Evolutionary conservation across 805 yeast genomes (phyloP), one percentile per base, ranked within the genome.

Genomic region (Priceomyces melissophilus): DNA sequence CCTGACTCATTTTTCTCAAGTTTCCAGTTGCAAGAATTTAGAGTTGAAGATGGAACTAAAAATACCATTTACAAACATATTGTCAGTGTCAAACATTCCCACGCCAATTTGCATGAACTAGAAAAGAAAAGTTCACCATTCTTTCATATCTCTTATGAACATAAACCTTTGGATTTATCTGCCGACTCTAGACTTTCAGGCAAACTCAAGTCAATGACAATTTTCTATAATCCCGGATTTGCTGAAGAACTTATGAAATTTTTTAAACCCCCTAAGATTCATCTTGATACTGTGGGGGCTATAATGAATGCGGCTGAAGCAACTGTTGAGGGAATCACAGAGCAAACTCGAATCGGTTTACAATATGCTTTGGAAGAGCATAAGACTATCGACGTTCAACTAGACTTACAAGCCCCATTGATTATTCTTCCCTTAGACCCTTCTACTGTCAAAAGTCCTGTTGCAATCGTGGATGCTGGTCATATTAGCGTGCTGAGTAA

Each of bases 331-430:
- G 97, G 95, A 2, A 70, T 93, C 47, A 82, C 97, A 0, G 72
- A 82, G 17, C 96, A 89, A 57, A 93, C 98, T 0, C 72, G 96
- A 53, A 75, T 93, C 46, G 98, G 98, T 0, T 72, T 93, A 14
- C 95, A 91, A 63, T 89, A 93, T 49, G 93, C 96, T 0, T 72
- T 95, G 50, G 96, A 89, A 46, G 96, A 91, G 53, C 99, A 93
- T 63, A 90, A 89, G 57, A 91, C 98, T 0, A 63, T 89, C 42
- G 83, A 89, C 54, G 77, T 89, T 17, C 81, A 86, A 53, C 75
- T 93, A 46, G 98, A 95, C 62, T 69, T 95, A 33, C 96, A 90
- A 55, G 96, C 98, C 0, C 99, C 99, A 0, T 69, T 93, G 49
- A 80, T 95, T 15, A 84, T 91, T 7, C 52, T 93, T 12, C 99